These are phyloP conservation scores for Didymella keratinophila DNA, from an alignment of 2,329 filamentous ascomycete species.

Conservation along the genomic window DNA sequence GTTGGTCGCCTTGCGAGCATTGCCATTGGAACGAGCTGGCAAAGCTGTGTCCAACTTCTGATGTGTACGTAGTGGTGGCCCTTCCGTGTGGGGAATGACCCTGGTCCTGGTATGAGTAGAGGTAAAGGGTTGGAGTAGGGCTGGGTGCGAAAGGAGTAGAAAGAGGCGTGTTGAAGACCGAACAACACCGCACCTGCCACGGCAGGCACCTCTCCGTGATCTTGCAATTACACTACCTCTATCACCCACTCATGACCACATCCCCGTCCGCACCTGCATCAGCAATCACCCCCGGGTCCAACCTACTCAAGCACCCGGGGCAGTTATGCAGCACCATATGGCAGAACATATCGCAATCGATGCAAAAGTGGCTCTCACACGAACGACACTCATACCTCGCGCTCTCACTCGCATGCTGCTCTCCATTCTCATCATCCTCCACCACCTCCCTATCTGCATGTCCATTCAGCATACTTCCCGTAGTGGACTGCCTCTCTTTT, in stretches of 20 bases:
- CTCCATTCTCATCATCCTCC: conserved; percentile 45
- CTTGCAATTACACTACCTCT: too few relatives aligned
- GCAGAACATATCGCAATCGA: conserved; percentile 95
- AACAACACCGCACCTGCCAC: too few relatives aligned
- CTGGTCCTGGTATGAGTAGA: too few relatives aligned
- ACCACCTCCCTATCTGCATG: conserved; percentile 5
- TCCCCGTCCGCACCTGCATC: conserved; percentile 34
- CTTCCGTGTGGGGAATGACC: too few relatives aligned
- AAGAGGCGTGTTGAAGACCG: too few relatives aligned
- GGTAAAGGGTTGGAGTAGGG: too few relatives aligned
- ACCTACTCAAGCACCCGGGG: conserved; percentile 75
- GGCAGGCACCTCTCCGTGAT: too few relatives aligned
- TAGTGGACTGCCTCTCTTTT: conserved; percentile 23
- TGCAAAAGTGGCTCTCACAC: conserved; percentile 93
- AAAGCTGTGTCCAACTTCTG: too few relatives aligned
- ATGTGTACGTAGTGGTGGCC: too few relatives aligned
- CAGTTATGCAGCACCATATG: conserved; percentile 97
- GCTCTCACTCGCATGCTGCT: conserved; percentile 73
- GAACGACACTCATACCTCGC: conserved; percentile 86
- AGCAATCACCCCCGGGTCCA: conserved; percentile 28
- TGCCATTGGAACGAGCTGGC: too few relatives aligned
- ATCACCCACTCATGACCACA: conserved; percentile 39
- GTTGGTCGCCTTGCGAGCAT: too few relatives aligned
- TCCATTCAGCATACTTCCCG: conserved; percentile 18
- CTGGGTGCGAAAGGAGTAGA: too few relatives aligned